Evolutionary conservation across 495 filamentous ascomycete genomes (phyloP).

Genomic region (Penicillium robsamsonii): DNA sequence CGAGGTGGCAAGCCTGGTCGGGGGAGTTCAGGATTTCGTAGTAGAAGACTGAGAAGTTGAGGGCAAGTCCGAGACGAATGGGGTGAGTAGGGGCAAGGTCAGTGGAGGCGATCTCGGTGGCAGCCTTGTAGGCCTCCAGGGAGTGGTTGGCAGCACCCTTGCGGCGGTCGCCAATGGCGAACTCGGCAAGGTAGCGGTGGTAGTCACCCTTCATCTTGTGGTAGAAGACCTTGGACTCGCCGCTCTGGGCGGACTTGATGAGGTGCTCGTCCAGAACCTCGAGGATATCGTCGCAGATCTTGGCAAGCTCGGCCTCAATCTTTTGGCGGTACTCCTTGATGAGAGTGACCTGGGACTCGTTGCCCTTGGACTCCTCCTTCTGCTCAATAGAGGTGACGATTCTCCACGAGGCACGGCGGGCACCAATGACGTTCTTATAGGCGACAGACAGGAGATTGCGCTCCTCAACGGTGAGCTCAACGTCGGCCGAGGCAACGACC

Average conservation of each 20-base stretch:
- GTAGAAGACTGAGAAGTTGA: constrained; percentile 99
- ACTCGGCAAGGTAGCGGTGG: constrained; percentile 99
- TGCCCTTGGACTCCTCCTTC: constrained; percentile 99
- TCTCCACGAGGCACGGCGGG: constrained; percentile 97
- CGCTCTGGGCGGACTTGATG: constrained; percentile 92
- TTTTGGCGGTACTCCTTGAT: constrained; percentile 99
- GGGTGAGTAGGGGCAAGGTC: constrained; percentile 98
- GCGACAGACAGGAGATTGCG: constrained; percentile 98
- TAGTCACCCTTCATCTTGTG: constrained; percentile 99
- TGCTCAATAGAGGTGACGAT: constrained; percentile 99
- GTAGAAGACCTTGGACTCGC: constrained; percentile 99
- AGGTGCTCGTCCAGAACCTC: constrained; percentile 94
- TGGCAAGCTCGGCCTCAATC: constrained; percentile 97
- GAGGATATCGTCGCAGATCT: constrained; percentile 99
- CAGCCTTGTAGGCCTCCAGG: constrained; percentile 96
- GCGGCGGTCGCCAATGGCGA: constrained; percentile 95
- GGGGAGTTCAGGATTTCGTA: constrained; percentile 99
- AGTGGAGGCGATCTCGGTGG: constrained; percentile 96
- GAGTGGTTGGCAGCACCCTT: constrained; percentile 96
- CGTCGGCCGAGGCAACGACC: constrained; percentile 89
- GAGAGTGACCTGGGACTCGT: constrained; percentile 82
- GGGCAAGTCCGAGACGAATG: constrained; percentile 95
- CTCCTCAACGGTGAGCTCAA: constrained; percentile 98
- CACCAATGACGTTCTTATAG: constrained; percentile 99
- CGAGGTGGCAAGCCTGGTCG: constrained; percentile 97